Conservation (phyloP, 2,329 filamentous ascomycete genomes). For the Exserohilum turcica region DNA sequence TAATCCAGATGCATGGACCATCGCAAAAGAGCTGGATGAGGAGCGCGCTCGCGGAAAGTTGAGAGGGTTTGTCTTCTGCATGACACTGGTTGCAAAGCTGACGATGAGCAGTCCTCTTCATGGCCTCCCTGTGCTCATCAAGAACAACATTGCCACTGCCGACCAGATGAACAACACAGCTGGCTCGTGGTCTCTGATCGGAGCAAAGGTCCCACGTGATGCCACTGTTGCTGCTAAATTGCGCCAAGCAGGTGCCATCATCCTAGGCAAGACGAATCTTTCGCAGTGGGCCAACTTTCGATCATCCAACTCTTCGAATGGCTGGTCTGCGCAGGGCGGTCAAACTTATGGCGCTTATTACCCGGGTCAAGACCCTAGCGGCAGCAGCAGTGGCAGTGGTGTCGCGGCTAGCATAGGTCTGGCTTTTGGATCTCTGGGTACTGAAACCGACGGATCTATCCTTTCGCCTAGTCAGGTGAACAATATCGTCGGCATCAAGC, state of each 20-base stretch:
- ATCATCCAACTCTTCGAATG: slow-evolving; percentile 61
- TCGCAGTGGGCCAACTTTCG: slow-evolving; percentile 70
- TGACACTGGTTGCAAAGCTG: not conserved
- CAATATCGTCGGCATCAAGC: slow-evolving; percentile 67
- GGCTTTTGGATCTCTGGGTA: slow-evolving; percentile 63
- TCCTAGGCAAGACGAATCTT: slow-evolving; percentile 70
- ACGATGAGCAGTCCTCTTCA: slow-evolving; percentile 57
- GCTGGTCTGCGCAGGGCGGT: slow-evolving; percentile 69
- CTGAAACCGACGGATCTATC: slow-evolving; percentile 69
- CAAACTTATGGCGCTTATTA: slow-evolving; percentile 67
- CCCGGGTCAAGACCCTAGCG: slow-evolving; percentile 62
- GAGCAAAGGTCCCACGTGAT: slow-evolving; percentile 62
- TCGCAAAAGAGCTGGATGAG: slow-evolving; percentile 56
- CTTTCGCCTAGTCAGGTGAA: slow-evolving; percentile 61
- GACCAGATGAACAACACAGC: slow-evolving; percentile 68
- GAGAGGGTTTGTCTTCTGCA: slow-evolving; percentile 48
- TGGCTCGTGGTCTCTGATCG: slow-evolving; percentile 67
- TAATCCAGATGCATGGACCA: slow-evolving; percentile 60
- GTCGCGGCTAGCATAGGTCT: slow-evolving; percentile 65
- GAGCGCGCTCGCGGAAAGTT: slow-evolving; percentile 55
- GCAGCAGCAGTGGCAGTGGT: slow-evolving; percentile 58
- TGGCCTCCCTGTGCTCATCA: slow-evolving; percentile 69
- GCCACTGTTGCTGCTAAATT: slow-evolving; percentile 65
- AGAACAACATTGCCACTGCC: slow-evolving; percentile 68
- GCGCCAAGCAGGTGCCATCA: slow-evolving; percentile 64